phyloP scores from a whole-genome alignment of 139 green algal genomes.

The Micromonas commoda region DNA sequence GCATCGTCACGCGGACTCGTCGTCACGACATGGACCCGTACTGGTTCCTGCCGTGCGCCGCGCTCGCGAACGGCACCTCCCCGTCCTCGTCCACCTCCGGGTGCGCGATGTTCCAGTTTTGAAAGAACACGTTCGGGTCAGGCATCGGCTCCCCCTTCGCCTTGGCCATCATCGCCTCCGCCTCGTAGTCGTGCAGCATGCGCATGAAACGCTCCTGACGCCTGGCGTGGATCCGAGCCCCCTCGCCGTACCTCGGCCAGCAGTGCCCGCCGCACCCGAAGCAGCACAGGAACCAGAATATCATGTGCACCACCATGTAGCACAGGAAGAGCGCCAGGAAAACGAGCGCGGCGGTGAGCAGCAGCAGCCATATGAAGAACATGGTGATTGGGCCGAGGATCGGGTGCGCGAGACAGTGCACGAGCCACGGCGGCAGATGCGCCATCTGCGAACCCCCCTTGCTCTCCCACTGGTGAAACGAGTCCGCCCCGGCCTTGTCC shows the following conservation, averaged over 20 bases:
- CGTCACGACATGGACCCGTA: too few relatives aligned
- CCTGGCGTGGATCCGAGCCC: neutral
- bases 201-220: neutral
- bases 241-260: constrained; percentile 20
- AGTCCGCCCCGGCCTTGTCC: neutral
- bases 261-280: constrained; percentile 8
- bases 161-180: neutral
- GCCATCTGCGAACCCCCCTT: neutral
- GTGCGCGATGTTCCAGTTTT: neutral
- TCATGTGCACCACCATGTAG: constrained; percentile 20
- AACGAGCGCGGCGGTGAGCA: neutral
- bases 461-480: neutral
- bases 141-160: neutral
- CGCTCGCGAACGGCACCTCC: neutral
- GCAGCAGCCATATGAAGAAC: neutral
- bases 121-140: neutral
- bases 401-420: neutral
- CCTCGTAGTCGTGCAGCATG: neutral
- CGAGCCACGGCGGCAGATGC: constrained; percentile 12
- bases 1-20: too few relatives aligned
- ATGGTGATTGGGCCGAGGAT: neutral
- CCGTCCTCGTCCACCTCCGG: neutral
- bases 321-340: neutral
- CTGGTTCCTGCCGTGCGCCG: neutral
- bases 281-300: constrained; percentile 15